phyloP scores from a whole-genome alignment of 2,329 filamentous ascomycete genomes.

The Neoarthrinium moseri region DNA sequence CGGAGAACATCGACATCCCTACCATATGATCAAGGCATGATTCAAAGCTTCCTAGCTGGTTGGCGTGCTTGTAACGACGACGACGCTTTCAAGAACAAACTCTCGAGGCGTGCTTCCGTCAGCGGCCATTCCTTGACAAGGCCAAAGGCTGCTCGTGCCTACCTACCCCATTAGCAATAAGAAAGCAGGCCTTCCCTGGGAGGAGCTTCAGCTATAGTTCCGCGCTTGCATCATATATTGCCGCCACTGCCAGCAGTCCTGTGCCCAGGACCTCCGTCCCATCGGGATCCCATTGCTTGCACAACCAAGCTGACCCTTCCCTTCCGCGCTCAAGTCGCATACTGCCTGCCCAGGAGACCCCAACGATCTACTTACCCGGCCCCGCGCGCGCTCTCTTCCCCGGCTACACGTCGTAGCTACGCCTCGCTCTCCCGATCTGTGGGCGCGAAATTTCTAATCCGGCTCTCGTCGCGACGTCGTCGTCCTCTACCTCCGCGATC shows the following conservation, averaged over 20 bases:
- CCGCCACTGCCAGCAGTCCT: constrained; percentile 13
- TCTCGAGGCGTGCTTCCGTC: constrained; percentile 19
- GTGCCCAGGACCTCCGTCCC: constrained; percentile 16
- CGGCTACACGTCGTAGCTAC: constrained; percentile 12
- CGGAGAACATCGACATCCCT: constrained; percentile 25
- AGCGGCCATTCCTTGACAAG: constrained; percentile 17
- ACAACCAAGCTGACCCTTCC: constrained; percentile 19
- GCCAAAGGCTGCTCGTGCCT: constrained; percentile 16
- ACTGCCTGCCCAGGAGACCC: constrained; percentile 15
- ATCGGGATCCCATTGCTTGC: constrained; percentile 12
- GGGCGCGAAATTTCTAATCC: not conserved
- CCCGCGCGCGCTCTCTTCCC: constrained; percentile 14
- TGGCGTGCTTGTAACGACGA: constrained; percentile 24
- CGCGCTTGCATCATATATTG: constrained; percentile 17
- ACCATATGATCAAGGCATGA: constrained; percentile 22
- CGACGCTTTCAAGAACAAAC: constrained; percentile 15
- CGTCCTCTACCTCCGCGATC: too few relatives aligned
- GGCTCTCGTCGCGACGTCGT: too few relatives aligned
- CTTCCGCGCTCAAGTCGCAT: constrained; percentile 12
- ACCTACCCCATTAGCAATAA: constrained; percentile 10
- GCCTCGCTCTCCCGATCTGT: constrained; percentile 7
- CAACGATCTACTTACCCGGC: constrained; percentile 15
- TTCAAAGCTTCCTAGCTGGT: constrained; percentile 21
- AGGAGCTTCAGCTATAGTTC: constrained; percentile 18
- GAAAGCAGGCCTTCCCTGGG: constrained; percentile 15